These are phyloP conservation scores for Beauveria australis DNA, from an alignment of 2,329 filamentous ascomycete genomes.

Conservation along the genomic window DNA sequence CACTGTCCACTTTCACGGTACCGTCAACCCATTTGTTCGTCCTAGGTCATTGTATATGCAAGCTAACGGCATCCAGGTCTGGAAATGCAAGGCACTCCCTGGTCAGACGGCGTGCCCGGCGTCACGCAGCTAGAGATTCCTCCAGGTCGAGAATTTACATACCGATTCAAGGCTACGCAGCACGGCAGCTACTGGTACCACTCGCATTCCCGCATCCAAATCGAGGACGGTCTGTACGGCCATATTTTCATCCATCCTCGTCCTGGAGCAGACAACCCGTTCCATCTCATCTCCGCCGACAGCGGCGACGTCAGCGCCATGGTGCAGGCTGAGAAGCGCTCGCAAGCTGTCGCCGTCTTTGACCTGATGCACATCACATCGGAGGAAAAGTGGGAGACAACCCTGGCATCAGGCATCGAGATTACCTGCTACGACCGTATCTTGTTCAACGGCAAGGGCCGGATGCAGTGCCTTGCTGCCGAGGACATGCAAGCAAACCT, in stretches of 20 bases:
- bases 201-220: conserved; percentile 44
- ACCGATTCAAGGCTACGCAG: conserved; percentile 47
- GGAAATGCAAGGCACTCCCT: conserved; percentile 43
- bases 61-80: conserved; percentile 26
- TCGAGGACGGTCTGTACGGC: conserved; percentile 53
- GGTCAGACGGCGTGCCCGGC: conserved; percentile 53
- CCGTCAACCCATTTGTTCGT: background rate
- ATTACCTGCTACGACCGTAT: conserved; percentile 51
- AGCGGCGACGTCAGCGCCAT: conserved; percentile 34
- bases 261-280: conserved; percentile 31
- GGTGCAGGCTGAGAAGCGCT: conserved; percentile 36
- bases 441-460: conserved; percentile 54
- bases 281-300: conserved; percentile 34
- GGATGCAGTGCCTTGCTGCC: conserved; percentile 40
- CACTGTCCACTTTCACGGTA: conserved; percentile 43
- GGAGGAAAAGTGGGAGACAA: conserved; percentile 35
- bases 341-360: conserved; percentile 41
- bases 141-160: conserved; percentile 39
- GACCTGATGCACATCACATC: conserved; percentile 51
- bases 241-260: conserved; percentile 42
- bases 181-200: conserved; percentile 57
- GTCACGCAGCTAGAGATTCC: conserved; percentile 44
- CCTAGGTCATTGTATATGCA: background rate
- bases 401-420: conserved; percentile 36
- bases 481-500: conserved; percentile 34